Conservation (phyloP, 169 alveolate species). For the Plasmodium yoelii region DNA sequence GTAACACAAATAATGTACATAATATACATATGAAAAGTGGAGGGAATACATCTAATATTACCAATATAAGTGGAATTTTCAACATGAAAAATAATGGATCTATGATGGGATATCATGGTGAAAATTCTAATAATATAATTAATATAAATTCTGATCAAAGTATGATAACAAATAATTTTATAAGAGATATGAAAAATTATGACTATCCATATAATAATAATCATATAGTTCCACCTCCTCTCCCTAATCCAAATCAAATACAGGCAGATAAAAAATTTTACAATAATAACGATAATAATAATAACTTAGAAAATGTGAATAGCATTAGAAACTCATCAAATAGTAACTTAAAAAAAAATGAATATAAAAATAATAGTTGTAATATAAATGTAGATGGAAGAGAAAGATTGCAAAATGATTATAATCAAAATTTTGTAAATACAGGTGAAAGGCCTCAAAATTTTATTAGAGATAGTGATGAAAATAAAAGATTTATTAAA, state of each 20-base stretch:
- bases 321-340: neutral
- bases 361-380: slow-evolving; percentile 9
- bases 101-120: no score
- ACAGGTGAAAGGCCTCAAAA: slow-evolving; percentile 94
- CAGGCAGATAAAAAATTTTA: neutral
- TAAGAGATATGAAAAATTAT: neutral
- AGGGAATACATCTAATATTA: no score
- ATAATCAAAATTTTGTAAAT: slow-evolving; percentile 92
- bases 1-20: neutral
- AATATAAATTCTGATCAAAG: no score
- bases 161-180: no score
- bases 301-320: neutral
- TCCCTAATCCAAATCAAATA: neutral
- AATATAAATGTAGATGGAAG: slow-evolving; percentile 80
- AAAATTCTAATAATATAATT: no score
- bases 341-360: slow-evolving; percentile 2
- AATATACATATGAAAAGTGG: neutral
- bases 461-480: slow-evolving; percentile 91
- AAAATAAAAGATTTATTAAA: slow-evolving; percentile 87
- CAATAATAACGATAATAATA: neutral
- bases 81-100: no score
- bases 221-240: no score
- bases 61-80: no score
- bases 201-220: neutral
- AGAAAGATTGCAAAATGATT: slow-evolving; percentile 88